Evolutionary conservation across 139 green algal genomes (phyloP).

Genomic region (Medakamo hakoo): DNA sequence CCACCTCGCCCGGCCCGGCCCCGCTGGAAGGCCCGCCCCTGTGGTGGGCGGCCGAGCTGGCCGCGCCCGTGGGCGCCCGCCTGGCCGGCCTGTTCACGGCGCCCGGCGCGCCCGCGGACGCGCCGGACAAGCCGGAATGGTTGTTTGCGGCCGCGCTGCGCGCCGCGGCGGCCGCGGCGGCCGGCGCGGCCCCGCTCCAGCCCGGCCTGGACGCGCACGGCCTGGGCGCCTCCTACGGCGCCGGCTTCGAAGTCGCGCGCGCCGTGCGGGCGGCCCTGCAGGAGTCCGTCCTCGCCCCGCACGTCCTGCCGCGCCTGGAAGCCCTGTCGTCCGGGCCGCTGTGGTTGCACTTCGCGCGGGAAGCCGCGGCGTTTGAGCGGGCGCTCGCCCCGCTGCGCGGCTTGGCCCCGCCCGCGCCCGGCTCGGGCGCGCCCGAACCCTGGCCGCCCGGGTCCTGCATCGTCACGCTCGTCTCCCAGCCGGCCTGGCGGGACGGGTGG

Average conservation of each 20-base stretch:
- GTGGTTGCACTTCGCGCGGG: constrained; percentile 27
- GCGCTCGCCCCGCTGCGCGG: constrained; percentile 10
- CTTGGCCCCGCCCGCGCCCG: background rate
- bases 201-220: constrained; percentile 8
- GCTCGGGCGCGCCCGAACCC: background rate
- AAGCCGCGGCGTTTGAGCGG: constrained; percentile 21
- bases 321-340: constrained; percentile 4
- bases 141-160: constrained; percentile 21
- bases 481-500: constrained; percentile 17
- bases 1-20: background rate
- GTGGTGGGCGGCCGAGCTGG: constrained; percentile 25
- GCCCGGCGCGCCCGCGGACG: constrained; percentile 14
- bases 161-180: constrained; percentile 4
- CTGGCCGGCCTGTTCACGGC: constrained; percentile 25
- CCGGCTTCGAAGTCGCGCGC: constrained; percentile 19
- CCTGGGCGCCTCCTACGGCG: constrained; percentile 4
- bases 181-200: constrained; percentile 17
- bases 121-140: constrained; percentile 26
- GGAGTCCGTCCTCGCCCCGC: constrained; percentile 13
- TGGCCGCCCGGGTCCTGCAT: background rate
- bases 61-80: constrained; percentile 7
- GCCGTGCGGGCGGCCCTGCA: constrained; percentile 15
- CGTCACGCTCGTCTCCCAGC: too few relatives aligned
- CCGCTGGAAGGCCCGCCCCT: constrained; percentile 15
- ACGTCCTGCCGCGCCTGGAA: constrained; percentile 23